Evolutionary conservation across 768 basidiomycete genomes (phyloP).

Genomic region (Russula vinacea): DNA sequence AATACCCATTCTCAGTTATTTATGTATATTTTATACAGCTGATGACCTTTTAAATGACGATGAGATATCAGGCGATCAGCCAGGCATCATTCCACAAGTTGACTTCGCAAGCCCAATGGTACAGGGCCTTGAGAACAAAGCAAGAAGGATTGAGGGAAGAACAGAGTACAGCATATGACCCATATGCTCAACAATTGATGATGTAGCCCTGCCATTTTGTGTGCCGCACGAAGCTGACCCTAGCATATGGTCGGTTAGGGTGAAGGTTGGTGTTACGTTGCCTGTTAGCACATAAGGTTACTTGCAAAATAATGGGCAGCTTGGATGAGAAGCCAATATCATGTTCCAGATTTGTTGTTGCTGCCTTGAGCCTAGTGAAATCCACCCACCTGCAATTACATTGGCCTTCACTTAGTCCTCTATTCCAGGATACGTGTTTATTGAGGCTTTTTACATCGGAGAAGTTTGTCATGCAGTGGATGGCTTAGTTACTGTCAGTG

Average conservation of each 20-base stretch:
- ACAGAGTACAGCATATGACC: background rate
- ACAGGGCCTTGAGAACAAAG: background rate
- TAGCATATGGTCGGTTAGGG: background rate
- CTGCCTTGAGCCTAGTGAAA: too few relatives aligned
- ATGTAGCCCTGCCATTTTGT: background rate
- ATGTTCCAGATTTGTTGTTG: too few relatives aligned
- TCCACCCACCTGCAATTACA: too few relatives aligned
- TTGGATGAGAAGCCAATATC: too few relatives aligned
- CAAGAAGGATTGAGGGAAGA: background rate
- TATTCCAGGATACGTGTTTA: too few relatives aligned
- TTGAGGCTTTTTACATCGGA: too few relatives aligned
- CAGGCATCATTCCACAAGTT: background rate
- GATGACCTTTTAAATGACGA: background rate
- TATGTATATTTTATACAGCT: background rate
- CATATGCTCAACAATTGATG: background rate
- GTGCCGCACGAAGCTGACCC: background rate
- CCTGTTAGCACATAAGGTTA: background rate
- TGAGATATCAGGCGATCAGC: background rate
- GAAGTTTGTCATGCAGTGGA: too few relatives aligned
- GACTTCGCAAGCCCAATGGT: background rate
- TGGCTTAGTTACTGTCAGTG: too few relatives aligned
- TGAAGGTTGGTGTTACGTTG: background rate
- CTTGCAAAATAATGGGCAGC: background rate
- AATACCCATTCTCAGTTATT: background rate
- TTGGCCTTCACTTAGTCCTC: too few relatives aligned